These are phyloP conservation scores for Botrytis deweyae DNA, from an alignment of 2,329 filamentous ascomycete genomes.

Conservation along the genomic window DNA sequence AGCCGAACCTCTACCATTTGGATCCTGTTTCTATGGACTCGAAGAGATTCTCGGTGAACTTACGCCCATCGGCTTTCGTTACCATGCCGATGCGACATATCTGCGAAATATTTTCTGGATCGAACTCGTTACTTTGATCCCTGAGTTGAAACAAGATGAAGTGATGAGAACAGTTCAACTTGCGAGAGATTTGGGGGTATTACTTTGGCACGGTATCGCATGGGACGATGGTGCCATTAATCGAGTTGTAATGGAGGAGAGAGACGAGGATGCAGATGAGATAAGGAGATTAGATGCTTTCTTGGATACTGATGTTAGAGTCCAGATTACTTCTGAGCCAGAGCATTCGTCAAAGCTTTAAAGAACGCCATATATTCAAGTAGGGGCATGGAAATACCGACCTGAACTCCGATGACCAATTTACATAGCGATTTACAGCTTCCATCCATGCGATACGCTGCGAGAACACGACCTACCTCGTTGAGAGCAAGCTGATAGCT, in stretches of 20 bases:
- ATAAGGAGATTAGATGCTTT: constrained; percentile 50
- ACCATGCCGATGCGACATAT: constrained; percentile 45
- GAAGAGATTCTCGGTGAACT: constrained; percentile 57
- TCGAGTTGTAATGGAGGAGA: constrained; percentile 53
- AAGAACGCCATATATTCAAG: background rate
- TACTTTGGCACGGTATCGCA: constrained; percentile 64
- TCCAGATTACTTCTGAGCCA: no score
- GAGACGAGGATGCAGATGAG: constrained; percentile 51
- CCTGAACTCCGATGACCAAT: background rate
- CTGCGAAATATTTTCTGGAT: constrained; percentile 54
- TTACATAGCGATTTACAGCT: background rate
- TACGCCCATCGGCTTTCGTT: constrained; percentile 40
- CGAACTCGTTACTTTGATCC: constrained; percentile 41
- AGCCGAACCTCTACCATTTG: constrained; percentile 59
- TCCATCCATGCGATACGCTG: background rate
- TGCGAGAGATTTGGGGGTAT: constrained; percentile 53
- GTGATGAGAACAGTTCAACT: constrained; percentile 42
- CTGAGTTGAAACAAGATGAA: constrained; percentile 29
- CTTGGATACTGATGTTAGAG: constrained; percentile 22
- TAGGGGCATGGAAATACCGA: background rate
- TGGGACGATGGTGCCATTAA: constrained; percentile 61
- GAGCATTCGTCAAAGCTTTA: background rate
- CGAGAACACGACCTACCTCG: background rate
- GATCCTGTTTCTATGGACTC: constrained; percentile 58
- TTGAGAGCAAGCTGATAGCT: background rate